phyloP scores from a whole-genome alignment of 2,329 filamentous ascomycete genomes.

The Bisporella sp. region DNA sequence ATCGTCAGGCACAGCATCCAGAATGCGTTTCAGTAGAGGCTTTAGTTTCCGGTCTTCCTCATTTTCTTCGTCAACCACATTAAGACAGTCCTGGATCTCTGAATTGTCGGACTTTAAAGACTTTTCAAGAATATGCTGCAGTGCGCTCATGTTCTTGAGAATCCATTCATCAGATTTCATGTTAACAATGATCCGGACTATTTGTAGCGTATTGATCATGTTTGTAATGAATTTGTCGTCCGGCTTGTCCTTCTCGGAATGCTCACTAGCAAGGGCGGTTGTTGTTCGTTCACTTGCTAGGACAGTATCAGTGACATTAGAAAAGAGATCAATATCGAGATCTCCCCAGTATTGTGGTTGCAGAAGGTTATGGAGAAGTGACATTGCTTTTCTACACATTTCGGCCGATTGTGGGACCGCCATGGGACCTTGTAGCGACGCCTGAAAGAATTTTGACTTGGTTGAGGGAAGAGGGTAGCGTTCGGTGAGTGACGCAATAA shows the following conservation, averaged over 20 bases:
- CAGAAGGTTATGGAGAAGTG: constrained; percentile 75
- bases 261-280: constrained; percentile 50
- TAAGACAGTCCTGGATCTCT: constrained; percentile 89
- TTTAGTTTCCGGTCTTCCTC: constrained; percentile 66
- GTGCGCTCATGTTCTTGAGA: constrained; percentile 62
- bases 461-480: constrained; percentile 71
- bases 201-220: constrained; percentile 90
- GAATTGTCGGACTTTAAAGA: constrained; percentile 80
- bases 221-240: constrained; percentile 79
- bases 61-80: constrained; percentile 62
- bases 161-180: constrained; percentile 90
- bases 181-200: constrained; percentile 83
- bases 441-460: constrained; percentile 50
- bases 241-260: constrained; percentile 61
- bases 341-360: constrained; percentile 88
- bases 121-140: constrained; percentile 89
- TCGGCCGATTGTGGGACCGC: constrained; percentile 57
- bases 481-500: constrained; percentile 85
- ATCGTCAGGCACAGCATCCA: constrained; percentile 82
- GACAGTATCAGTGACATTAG: constrained; percentile 82
- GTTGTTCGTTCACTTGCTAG: constrained; percentile 73
- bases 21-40: constrained; percentile 71
- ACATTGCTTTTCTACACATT: constrained; percentile 77
- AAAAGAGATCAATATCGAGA: constrained; percentile 83
- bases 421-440: constrained; percentile 35